Percentiles rank a stretch among this genome's conserved stretches.
Conservation (phyloP, 2,329 filamentous ascomycete species). For the Cucurbitaria berberidis region DNA sequence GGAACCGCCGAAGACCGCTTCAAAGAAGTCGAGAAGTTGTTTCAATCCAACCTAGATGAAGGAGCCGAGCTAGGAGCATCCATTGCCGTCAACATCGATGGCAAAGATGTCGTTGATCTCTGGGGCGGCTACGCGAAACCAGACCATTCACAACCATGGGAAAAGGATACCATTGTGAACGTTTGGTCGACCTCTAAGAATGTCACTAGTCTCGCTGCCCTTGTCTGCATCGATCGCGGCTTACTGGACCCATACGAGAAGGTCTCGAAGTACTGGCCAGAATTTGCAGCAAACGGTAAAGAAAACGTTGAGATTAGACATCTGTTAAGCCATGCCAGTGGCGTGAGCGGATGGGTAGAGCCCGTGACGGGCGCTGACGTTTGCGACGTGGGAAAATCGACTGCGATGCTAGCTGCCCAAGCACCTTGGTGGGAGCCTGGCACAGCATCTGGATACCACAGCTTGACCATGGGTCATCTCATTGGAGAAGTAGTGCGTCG, state of each 20-base stretch:
- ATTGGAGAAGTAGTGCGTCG: constrained; percentile 14
- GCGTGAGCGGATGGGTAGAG: constrained; percentile 19
- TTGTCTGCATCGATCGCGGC: constrained; percentile 21
- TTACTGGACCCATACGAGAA: constrained; percentile 21
- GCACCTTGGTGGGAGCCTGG: constrained; percentile 26
- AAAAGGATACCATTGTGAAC: constrained; percentile 24
- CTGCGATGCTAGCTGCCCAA: constrained; percentile 14
- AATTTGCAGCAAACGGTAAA: constrained; percentile 25
- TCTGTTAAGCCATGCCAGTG: constrained; percentile 19
- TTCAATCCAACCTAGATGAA: constrained; percentile 17
- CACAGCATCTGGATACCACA: constrained; percentile 21
- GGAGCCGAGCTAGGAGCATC: constrained; percentile 24
- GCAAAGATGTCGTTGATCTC: constrained; percentile 25
- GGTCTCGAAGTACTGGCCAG: constrained; percentile 28
- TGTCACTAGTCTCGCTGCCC: constrained; percentile 14
- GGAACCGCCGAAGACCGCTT: constrained; percentile 23
- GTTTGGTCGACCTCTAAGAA: constrained; percentile 27
- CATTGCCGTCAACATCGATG: constrained; percentile 22
- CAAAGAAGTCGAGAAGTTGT: constrained; percentile 8
- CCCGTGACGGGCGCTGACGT: constrained; percentile 8
- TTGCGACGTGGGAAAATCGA: constrained; percentile 11
- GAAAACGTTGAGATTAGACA: constrained; percentile 21
- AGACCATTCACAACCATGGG: constrained; percentile 13
- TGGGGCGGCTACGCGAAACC: constrained; percentile 24
- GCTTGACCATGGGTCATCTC: constrained; percentile 21